Base-by-base conservation (phyloP, 2,329 filamentous ascomycete genomes). In the Aureobasidium sp. region DNA sequence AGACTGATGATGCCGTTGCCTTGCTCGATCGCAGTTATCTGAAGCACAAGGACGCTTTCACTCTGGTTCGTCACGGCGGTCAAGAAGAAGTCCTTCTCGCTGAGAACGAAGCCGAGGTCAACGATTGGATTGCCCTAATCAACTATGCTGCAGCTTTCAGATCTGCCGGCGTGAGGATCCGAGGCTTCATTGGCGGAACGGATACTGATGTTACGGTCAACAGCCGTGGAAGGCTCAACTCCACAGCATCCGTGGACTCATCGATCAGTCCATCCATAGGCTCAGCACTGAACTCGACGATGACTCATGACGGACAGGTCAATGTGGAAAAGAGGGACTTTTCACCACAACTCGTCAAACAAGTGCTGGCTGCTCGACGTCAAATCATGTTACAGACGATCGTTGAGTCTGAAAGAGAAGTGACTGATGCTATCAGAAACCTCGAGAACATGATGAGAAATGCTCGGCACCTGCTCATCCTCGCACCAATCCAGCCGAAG, bases 71-170 rank as follows among this genome's bases (percentile, higher is more conserved):
- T 25, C 88, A 93, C 59, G 86, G 87, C 47, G 87, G 89, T 1
- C 75, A 90, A 34, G 91, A 98, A 63, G 93, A 98, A 66, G 84
- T 91, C 0, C 85, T 98, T 32, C 74, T 97, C 16, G 91, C 93
- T 4, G 90, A 96, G 62, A 89, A 83, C 50, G 93, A 98, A 62
- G 76, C 81, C 1, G 93, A 98, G 62, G 84, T 95, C 78, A 95
- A 96, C 63, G 93, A 98, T 65, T 98, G 93, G 93, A 75, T 98
- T 24, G 88, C 87, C 6, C 93, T 95, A 64, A 79, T 98, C 56
- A 98, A 98, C 67, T 97, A 97, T 66, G 91, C 91, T 29, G 90
- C 93, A 7, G 88, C 93, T 1, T 97, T 97, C 68, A 81, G 89
- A 60, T 95, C 90, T 0, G 88, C 90, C 5, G 90, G 91, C 11